Base-by-base conservation (phyloP, 2,329 filamentous ascomycete genomes). In the Aspergillus cejpii region DNA sequence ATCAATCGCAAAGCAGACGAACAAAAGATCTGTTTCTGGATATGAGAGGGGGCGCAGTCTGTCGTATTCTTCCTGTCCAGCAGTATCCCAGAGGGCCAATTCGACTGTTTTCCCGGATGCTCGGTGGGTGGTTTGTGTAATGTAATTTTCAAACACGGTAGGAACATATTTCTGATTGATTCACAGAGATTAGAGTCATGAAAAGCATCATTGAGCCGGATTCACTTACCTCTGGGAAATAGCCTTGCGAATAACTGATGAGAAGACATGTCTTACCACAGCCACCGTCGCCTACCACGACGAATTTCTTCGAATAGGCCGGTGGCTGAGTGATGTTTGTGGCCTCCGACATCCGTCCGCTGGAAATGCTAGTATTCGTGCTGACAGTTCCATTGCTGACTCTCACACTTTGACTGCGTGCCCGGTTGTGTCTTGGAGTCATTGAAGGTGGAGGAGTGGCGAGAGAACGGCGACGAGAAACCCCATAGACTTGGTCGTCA, bases 81-180 rank as follows among this genome's bases (percentile, higher is more conserved):
- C 92, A 21, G 92, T 98, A 71, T 98, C 92, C 92, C 92, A 98
- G 41, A 98, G 79, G 31, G 92, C 92, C 50, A 98, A 80, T 73
- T 98, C 92, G 56, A 98, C 89, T 46, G 85, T 90, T 77, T 96
- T 97, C 63, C 91, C 90, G 10, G 85, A 87, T 36, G 83, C 80
- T 53, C 83, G 81, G 71, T 98, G 92, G 48, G 83, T 85, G 45
- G 91, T 94, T 68, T 95, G 91, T 43, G 92, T 96, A 72, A 98
- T 97, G 79, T 98, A 98, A 75, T 98, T 98, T 66, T 98, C 92
- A 68, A 98, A 98, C 41, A 98, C 92, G 2, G 92, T 98, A 3
- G 92, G 92, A 31, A 98, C 92, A 62, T 98, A 98, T 97, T 96
- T 97, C 92, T 98, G 17, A 19, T 61, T 34, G 39, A 19, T 24